Evolutionary conservation across 805 yeast genomes (phyloP).

Genomic region (Lipomyces sp.): DNA sequence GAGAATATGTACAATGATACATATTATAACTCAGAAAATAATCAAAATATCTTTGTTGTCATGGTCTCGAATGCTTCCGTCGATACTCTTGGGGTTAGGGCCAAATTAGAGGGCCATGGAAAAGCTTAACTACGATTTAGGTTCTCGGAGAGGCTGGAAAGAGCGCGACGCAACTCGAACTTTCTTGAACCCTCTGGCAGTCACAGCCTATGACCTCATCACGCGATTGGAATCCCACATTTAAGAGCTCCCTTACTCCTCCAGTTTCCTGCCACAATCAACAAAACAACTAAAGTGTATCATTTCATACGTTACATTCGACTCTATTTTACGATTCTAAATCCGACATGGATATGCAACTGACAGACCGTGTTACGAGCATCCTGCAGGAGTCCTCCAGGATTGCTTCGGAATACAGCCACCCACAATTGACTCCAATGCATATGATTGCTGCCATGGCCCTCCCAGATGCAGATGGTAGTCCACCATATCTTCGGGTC

Average conservation of each 20-base stretch:
- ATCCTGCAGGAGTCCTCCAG: slow-evolving; percentile 78
- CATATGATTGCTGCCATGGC: slow-evolving; percentile 93
- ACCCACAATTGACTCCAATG: slow-evolving; percentile 82
- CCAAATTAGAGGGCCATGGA: background rate
- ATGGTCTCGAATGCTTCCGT: background rate
- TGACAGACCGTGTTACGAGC: slow-evolving; percentile 90
- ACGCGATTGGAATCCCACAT: background rate
- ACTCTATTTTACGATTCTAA: background rate
- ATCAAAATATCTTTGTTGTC: too few species aligned
- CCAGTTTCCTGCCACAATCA: background rate
- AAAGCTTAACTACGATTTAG: background rate
- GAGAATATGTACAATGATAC: too few species aligned
- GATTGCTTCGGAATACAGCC: slow-evolving; percentile 81
- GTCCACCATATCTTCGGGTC: slow-evolving; percentile 73
- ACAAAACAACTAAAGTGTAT: background rate
- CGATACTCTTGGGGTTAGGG: background rate
- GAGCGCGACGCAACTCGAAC: background rate
- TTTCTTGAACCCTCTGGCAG: background rate
- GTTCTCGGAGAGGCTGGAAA: background rate
- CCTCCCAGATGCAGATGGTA: slow-evolving; percentile 59
- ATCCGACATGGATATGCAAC: slow-evolving; percentile 53
- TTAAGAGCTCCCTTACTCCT: background rate
- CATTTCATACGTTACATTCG: background rate
- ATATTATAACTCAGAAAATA: too few species aligned
- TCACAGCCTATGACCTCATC: background rate